Base-by-base conservation (phyloP, 1,284 basidiomycete species). In the Vanrija sp. region DNA sequence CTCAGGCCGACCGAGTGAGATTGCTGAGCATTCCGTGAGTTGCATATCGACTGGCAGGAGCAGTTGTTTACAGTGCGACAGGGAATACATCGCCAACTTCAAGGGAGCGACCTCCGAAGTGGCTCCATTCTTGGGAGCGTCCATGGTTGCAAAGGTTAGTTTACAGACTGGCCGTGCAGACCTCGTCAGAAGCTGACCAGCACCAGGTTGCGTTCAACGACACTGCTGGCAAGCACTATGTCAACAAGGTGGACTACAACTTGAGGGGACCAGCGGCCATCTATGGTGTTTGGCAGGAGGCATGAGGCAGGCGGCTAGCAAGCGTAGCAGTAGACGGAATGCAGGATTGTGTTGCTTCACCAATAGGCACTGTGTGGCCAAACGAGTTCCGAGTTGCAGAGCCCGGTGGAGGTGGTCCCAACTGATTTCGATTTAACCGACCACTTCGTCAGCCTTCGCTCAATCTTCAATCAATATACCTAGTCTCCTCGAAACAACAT, bases 1-100 rank as follows among this genome's bases (percentile, higher is more conserved):
- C 67, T 26, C 90, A 92, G 67, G 82, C 89, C 2, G 82, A 83
- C 9, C 76, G 78, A 43, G 84, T 87, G 16, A 81, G 85, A 18
- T 80, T 87, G 12, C 72, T 92, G 49, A 83, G 79, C 44, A 83
- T 94, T n/a, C 92, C 92, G 14, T 72, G 43, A 62, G 70, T 64
- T 7, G n/a, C 44, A 44, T 6, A 10, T 0, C 5, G 4, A 5
- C 8, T 10, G 16, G n/a, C 23, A 25, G 18, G 9, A 28, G 15
- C 18, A 6, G 18, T 43, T 54, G 26, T 42, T 25, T 39, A 8
- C 29, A 15, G 9, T 15, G 34, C 2, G 34, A 0, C 48, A 72
- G 70, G 7, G 91, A 95, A 25, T 95, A 95, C 75, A 95, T 93
- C 73, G 86, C 88, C 9, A 91, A 95, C 71, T 96, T 89, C 71